A percentile compares a stretch with the other conserved stretches of the same genome.
These are phyloP conservation scores for Thielaviopsis cerberus DNA, from an alignment of 2,329 filamentous ascomycete species.

Conservation along the genomic window DNA sequence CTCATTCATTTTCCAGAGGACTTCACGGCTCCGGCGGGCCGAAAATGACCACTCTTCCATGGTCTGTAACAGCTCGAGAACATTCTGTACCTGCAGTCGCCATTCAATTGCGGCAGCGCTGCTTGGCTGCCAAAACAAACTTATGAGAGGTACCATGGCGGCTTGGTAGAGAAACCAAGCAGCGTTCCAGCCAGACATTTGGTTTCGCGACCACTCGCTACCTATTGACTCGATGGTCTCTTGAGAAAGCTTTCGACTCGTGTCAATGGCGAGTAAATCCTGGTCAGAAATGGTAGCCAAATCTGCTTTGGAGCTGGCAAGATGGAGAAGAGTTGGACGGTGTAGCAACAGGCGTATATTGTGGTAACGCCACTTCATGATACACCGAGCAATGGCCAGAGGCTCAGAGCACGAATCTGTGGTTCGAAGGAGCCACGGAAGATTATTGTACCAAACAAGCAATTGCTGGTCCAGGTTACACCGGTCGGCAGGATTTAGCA, in stretches of 20 bases:
- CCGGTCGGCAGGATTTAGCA: conserved; percentile 49
- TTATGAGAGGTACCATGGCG: conserved; percentile 59
- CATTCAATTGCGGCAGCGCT: conserved; percentile 31
- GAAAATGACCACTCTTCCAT: conserved; percentile 49
- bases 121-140: conserved; percentile 49
- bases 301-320: conserved; percentile 28
- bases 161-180: conserved; percentile 71
- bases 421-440: conserved; percentile 46
- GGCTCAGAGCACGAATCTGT: conserved; percentile 51
- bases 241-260: conserved; percentile 50
- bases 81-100: conserved; percentile 38
- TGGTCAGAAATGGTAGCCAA: conserved; percentile 35
- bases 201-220: conserved; percentile 49
- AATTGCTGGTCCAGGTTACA: conserved; percentile 48
- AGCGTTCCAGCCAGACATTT: conserved; percentile 65
- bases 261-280: conserved; percentile 48
- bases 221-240: conserved; percentile 56
- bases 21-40: conserved; percentile 42
- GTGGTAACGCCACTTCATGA: conserved; percentile 71
- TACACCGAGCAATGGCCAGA: conserved; percentile 48
- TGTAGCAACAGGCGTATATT: conserved; percentile 62
- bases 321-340: conserved; percentile 50
- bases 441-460: conserved; percentile 51
- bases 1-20: conserved; percentile 45
- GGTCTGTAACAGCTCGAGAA: conserved; percentile 41